These are phyloP conservation scores for Candida sanyaensis DNA, from an alignment of 1,139 yeast genomes.

Conservation along the genomic window DNA sequence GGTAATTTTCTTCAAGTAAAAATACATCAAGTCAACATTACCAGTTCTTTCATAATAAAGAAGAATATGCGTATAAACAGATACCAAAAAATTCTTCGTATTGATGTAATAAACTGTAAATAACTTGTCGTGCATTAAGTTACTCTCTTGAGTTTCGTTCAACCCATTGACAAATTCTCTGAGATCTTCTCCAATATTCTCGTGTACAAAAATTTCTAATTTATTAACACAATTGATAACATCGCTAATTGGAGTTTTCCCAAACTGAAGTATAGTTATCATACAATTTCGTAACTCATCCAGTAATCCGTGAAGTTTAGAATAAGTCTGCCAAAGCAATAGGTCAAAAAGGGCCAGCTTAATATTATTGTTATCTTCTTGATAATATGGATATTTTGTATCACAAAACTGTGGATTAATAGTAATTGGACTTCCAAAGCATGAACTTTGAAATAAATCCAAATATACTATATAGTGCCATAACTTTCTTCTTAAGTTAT, in stretches of 20 bases:
- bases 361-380: slow-evolving; percentile 28
- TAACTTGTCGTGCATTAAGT: slow-evolving; percentile 28
- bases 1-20: slow-evolving; percentile 30
- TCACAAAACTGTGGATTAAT: slow-evolving; percentile 22
- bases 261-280: slow-evolving; percentile 22
- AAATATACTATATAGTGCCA: slow-evolving; percentile 28
- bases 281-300: slow-evolving; percentile 11
- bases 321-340: slow-evolving; percentile 7
- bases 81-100: slow-evolving; percentile 24
- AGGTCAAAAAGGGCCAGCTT: slow-evolving; percentile 21
- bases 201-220: slow-evolving; percentile 25
- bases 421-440: slow-evolving; percentile 29
- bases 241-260: slow-evolving; percentile 19
- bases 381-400: slow-evolving; percentile 24
- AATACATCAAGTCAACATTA: slow-evolving; percentile 23
- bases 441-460: slow-evolving; percentile 25
- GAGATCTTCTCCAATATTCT: slow-evolving; percentile 20
- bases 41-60: slow-evolving; percentile 26
- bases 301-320: slow-evolving; percentile 3
- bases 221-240: slow-evolving; percentile 23
- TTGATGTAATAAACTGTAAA: slow-evolving; percentile 29
- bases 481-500: slow-evolving; percentile 31
- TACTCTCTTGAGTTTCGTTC: slow-evolving; percentile 19
- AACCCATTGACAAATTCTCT: slow-evolving; percentile 25
- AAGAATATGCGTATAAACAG: slow-evolving; percentile 26